These are phyloP conservation scores for Scheffersomyces parashehatae DNA, from an alignment of 1,139 yeast species.

Conservation along the genomic window DNA sequence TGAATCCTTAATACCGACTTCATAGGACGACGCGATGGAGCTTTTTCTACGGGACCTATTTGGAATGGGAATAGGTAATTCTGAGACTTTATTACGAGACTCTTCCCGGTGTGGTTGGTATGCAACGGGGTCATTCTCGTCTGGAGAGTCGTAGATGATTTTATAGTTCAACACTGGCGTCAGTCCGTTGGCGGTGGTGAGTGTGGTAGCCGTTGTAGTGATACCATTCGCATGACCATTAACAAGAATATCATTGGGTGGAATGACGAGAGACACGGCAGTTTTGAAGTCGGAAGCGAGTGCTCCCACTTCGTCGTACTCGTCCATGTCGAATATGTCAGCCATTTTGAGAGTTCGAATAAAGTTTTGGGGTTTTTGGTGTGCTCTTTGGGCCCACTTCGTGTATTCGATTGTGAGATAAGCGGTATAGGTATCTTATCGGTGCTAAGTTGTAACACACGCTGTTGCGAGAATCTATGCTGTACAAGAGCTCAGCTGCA, in stretches of 20 bases:
- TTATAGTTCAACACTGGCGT: constrained; percentile 13
- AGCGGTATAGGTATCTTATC: too few species aligned
- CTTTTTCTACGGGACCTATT: constrained; percentile 15
- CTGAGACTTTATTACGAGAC: constrained; percentile 14
- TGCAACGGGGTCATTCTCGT: constrained; percentile 1
- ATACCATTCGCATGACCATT: too few species aligned
- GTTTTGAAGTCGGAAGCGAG: constrained; percentile 2
- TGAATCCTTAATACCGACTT: constrained; percentile 22
- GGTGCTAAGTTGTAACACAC: too few species aligned
- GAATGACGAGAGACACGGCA: neutral
- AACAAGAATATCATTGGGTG: neutral
- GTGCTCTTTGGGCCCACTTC: too few species aligned
- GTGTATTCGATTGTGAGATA: too few species aligned
- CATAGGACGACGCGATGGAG: constrained; percentile 23
- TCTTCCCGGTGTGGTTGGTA: constrained; percentile 7
- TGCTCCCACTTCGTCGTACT: constrained; percentile 12
- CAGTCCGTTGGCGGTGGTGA: too few species aligned
- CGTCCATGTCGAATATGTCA: constrained; percentile 19
- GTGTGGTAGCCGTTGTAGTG: too few species aligned
- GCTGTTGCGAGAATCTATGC: too few species aligned
- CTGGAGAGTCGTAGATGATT: constrained; percentile 9
- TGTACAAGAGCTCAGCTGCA: too few species aligned
- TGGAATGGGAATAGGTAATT: constrained; percentile 18
- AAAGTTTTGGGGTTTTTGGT: too few species aligned
- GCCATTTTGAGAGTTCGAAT: constrained; percentile 8